Percentiles rank a stretch among this genome's conserved stretches.
Evolutionary conservation across 345 rosid genomes (phyloP).

Genomic region (Dimocarpus longan): DNA sequence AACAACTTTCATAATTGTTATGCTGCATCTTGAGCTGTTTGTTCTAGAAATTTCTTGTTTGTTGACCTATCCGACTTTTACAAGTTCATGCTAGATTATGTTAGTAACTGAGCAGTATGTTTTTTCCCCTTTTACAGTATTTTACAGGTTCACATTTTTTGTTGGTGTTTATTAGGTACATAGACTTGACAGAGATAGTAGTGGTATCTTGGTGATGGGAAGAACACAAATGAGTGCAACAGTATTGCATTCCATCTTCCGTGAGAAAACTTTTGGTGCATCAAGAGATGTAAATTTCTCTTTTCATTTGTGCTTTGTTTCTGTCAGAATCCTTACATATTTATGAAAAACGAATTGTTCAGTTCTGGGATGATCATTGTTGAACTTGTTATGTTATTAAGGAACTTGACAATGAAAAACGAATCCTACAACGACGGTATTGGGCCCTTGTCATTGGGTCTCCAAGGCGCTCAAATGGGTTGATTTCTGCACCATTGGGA

Average conservation of each 20-base stretch:
- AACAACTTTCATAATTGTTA: not conserved
- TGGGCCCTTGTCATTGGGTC: constrained; percentile 89
- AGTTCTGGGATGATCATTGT: constrained; percentile 14
- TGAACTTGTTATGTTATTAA: constrained; percentile 24
- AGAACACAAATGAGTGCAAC: constrained; percentile 80
- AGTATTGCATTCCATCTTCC: constrained; percentile 80
- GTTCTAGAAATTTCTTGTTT: constrained; percentile 4
- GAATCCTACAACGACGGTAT: constrained; percentile 65
- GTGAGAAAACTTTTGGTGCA: constrained; percentile 83
- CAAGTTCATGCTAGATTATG: not conserved
- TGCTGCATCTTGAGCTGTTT: not conserved
- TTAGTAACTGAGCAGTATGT: not conserved
- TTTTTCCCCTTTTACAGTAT: not conserved
- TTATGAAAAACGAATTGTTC: not conserved
- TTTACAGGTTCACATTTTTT: not conserved
- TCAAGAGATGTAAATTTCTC: constrained; percentile 48
- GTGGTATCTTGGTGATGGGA: constrained; percentile 95
- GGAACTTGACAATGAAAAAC: constrained; percentile 50
- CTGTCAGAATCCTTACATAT: not conserved
- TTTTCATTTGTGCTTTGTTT: constrained; percentile 6
- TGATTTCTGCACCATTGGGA: constrained; percentile 73
- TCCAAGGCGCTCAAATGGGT: constrained; percentile 63
- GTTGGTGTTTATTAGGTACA: constrained; percentile 61
- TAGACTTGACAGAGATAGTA: constrained; percentile 90
- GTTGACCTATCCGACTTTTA: constrained; percentile 1